phyloP scores from a whole-genome alignment of 2,329 filamentous ascomycete species.

The Catunica adiposa region DNA sequence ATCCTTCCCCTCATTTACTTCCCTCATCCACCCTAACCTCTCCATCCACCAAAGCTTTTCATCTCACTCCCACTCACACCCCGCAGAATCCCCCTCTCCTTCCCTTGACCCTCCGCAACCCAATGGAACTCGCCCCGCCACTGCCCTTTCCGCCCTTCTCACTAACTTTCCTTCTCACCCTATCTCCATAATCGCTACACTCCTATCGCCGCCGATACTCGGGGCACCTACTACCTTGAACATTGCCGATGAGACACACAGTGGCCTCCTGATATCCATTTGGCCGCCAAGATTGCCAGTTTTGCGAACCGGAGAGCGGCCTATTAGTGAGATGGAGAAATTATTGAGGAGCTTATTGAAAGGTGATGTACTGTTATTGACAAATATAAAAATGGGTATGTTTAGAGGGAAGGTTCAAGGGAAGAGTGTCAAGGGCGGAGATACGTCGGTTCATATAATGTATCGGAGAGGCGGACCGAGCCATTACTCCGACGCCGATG shows the following conservation, averaged over 20 bases:
- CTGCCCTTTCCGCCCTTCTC: slow-evolving; percentile 47
- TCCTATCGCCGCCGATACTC: no score
- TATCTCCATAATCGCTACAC: slow-evolving; percentile 57
- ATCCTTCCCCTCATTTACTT: not conserved
- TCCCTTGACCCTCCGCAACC: slow-evolving; percentile 6
- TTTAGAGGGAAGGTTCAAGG: slow-evolving; percentile 71
- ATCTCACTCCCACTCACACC: not conserved
- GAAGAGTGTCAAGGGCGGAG: slow-evolving; percentile 56
- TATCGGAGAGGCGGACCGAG: slow-evolving; percentile 37
- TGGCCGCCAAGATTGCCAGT: slow-evolving; percentile 35
- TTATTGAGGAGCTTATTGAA: slow-evolving; percentile 33
- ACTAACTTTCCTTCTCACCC: slow-evolving; percentile 62
- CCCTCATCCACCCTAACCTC: not conserved
- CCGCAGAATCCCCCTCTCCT: not conserved
- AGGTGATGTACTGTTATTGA: slow-evolving; percentile 63
- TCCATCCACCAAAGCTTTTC: not conserved
- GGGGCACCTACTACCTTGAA: slow-evolving; percentile 63
- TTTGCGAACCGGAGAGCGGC: not conserved
- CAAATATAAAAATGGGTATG: slow-evolving; percentile 60
- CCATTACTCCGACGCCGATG: slow-evolving; percentile 36
- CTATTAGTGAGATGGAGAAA: not conserved
- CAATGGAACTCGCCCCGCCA: slow-evolving; percentile 21
- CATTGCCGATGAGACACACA: slow-evolving; percentile 74
- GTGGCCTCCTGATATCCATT: slow-evolving; percentile 68
- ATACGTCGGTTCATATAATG: slow-evolving; percentile 50